phyloP scores from a whole-genome alignment of 1,139 yeast genomes.

The Debaryomyces psychrophilus region DNA sequence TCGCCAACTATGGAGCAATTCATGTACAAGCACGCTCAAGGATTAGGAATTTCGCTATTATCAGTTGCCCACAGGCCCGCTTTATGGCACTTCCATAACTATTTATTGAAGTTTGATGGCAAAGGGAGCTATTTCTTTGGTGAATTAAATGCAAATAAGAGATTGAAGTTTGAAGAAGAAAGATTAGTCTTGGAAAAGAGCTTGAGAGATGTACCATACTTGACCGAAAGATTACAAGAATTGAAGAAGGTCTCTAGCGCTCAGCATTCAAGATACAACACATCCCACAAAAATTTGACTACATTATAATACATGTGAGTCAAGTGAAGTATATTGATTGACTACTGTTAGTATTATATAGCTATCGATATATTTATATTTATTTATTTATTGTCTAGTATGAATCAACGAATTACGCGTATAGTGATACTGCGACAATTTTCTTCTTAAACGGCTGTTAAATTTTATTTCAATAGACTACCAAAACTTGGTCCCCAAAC shows the following conservation, averaged over 20 bases:
- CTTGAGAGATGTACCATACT: constrained; percentile 65
- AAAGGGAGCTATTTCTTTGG: constrained; percentile 77
- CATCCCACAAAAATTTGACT: constrained; percentile 13
- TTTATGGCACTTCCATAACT: constrained; percentile 88
- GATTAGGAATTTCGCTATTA: constrained; percentile 76
- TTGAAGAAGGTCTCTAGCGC: constrained; percentile 55
- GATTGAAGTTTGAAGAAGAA: constrained; percentile 73
- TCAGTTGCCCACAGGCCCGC: constrained; percentile 94
- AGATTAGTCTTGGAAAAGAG: constrained; percentile 64
- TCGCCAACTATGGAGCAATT: constrained; percentile 89
- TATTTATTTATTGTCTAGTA: constrained; percentile 4
- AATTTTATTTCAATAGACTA: neutral
- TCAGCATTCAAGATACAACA: constrained; percentile 37
- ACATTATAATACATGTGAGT: neutral
- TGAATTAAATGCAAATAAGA: constrained; percentile 65
- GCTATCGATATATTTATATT: neutral
- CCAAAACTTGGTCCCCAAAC: neutral
- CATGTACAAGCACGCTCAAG: constrained; percentile 85
- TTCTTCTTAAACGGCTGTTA: neutral
- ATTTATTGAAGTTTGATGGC: constrained; percentile 82
- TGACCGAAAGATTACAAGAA: constrained; percentile 65
- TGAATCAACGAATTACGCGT: constrained; percentile 4
- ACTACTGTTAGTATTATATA: neutral
- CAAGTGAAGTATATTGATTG: neutral
- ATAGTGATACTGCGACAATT: neutral